Evolutionary conservation across 2,329 filamentous ascomycete species (phyloP), one percentile per base, ranked within the genome.

Genomic region (Furcasterigmium furcatum): DNA sequence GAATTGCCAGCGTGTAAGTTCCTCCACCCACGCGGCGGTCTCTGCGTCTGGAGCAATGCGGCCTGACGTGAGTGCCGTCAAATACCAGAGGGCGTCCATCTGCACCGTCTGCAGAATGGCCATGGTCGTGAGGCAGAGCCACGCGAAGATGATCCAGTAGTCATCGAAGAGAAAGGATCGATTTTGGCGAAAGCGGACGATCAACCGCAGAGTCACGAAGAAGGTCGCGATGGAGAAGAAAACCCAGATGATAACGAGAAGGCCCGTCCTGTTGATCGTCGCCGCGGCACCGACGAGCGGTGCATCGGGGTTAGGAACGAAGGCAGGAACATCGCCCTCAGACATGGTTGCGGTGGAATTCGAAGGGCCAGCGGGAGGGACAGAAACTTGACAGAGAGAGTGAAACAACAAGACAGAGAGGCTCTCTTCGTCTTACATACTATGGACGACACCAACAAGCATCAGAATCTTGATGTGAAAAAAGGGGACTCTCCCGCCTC

Each of bases 111-210:
- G 51, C 20, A 56, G 27, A 21, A 51, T 46, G 30, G 44, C 47
- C 46, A 56, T 50, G 20, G 56, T 53, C 25, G 61, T 41, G 18
- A 61, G 45, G 25, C 54, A 43, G 5, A 55, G 44, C 45, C 60
- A 55, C 22, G 59, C 61, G 10, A 59, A 46, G 38, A 59, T 52
- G 27, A 63, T 58, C 56, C 56, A 62, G 52, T 54, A 61, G 52
- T 64, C 61, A 42, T 63, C 62, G 14, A 43, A 35, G 24, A 53
- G 46, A 10, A 57, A 44, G 22, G 45, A 45, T 39, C 29, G 36
- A 38, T 51, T 54, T 16, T 50, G 44, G 20, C 42, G 55, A 49
- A 58, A 49, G 35, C 62, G 60, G 41, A 63, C 54, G 20, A 42
- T 25, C 18, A 59, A 55, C 39, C 61, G 60, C 3, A 61, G 44